Evolutionary conservation across 2,329 filamentous ascomycete species (phyloP).

Genomic region (Diplodia scrobiculata): DNA sequence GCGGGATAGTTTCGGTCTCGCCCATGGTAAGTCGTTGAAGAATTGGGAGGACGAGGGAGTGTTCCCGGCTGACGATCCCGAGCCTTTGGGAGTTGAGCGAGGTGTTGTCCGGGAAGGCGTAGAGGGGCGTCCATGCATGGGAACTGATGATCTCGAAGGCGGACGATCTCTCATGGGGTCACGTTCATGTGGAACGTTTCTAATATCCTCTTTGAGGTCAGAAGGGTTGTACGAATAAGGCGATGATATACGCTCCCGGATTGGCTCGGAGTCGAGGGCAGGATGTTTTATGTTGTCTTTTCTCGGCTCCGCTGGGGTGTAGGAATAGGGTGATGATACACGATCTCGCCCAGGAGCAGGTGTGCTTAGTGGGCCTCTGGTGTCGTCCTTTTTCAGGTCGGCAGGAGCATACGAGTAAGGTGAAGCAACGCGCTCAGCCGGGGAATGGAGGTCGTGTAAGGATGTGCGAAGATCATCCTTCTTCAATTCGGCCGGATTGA

Average conservation of each 20-base stretch:
- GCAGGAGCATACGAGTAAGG: constrained; percentile 30
- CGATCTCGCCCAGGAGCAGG: background rate
- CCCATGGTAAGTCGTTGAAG: constrained; percentile 23
- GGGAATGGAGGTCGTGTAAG: constrained; percentile 32
- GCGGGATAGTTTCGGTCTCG: constrained; percentile 10
- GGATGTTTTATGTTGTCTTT: constrained; percentile 10
- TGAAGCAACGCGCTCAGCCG: constrained; percentile 13
- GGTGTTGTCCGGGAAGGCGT: constrained; percentile 16
- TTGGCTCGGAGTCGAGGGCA: background rate
- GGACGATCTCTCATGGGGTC: constrained; percentile 12
- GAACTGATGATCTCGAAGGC: background rate
- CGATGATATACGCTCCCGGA: constrained; percentile 13
- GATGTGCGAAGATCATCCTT: constrained; percentile 42
- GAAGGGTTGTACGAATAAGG: constrained; percentile 20
- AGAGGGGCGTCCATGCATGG: background rate
- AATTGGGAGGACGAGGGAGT: constrained; percentile 17
- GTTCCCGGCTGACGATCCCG: constrained; percentile 1
- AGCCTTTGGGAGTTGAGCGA: constrained; percentile 4
- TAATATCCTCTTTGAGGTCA: constrained; percentile 10
- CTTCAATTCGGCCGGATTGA: constrained; percentile 40
- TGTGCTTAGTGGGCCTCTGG: constrained; percentile 37
- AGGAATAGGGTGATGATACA: constrained; percentile 17
- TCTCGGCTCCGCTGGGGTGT: constrained; percentile 1
- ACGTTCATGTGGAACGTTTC: constrained; percentile 12
- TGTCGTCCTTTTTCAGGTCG: constrained; percentile 43